A percentile compares a stretch with the other conserved stretches of the same genome.
These are phyloP conservation scores for Globisporangium cystogenes DNA, from an alignment of 352 stramenopile species.

Conservation along the genomic window DNA sequence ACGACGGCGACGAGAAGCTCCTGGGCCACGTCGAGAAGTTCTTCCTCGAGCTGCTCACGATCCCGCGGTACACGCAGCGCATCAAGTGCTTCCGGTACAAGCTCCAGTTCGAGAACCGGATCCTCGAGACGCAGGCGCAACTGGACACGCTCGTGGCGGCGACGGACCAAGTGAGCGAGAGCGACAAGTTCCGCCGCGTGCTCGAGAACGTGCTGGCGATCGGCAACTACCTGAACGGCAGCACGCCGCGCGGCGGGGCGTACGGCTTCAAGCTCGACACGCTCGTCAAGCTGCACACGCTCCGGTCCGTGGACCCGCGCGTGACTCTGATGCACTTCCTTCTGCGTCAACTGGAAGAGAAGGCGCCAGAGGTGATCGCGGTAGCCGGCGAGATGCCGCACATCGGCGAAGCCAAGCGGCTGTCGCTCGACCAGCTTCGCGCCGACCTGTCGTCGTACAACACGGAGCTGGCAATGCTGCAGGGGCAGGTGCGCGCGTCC, in stretches of 20 bases:
- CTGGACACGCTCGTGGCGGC: slow-evolving; percentile 78
- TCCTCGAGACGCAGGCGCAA: slow-evolving; percentile 78
- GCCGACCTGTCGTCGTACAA: slow-evolving; percentile 79
- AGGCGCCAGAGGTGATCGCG: slow-evolving; percentile 65
- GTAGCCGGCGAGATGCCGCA: slow-evolving; percentile 77
- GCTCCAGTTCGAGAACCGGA: slow-evolving; percentile 80
- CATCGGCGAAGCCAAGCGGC: slow-evolving; percentile 66
- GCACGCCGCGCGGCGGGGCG: slow-evolving; percentile 77
- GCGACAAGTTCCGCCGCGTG: slow-evolving; percentile 72
- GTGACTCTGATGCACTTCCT: slow-evolving; percentile 84
- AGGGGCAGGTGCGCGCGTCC: slow-evolving; percentile 73
- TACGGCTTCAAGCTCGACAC: slow-evolving; percentile 92
- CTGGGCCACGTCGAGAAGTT: slow-evolving; percentile 88
- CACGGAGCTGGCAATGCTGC: slow-evolving; percentile 77
- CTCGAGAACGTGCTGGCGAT: slow-evolving; percentile 85
- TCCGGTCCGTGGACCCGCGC: slow-evolving; percentile 78
- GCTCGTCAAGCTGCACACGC: slow-evolving; percentile 83
- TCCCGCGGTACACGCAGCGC: slow-evolving; percentile 82
- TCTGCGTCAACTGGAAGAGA: slow-evolving; percentile 72
- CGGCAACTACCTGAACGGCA: slow-evolving; percentile 92
- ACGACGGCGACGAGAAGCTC: slow-evolving; percentile 81
- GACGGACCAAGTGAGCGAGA: slow-evolving; percentile 77
- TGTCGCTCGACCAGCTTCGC: slow-evolving; percentile 81
- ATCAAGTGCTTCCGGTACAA: slow-evolving; percentile 89
- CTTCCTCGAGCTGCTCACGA: slow-evolving; percentile 81